Evolutionary conservation across 345 rosid genomes (phyloP).

Genomic region (Camelina laxa): DNA sequence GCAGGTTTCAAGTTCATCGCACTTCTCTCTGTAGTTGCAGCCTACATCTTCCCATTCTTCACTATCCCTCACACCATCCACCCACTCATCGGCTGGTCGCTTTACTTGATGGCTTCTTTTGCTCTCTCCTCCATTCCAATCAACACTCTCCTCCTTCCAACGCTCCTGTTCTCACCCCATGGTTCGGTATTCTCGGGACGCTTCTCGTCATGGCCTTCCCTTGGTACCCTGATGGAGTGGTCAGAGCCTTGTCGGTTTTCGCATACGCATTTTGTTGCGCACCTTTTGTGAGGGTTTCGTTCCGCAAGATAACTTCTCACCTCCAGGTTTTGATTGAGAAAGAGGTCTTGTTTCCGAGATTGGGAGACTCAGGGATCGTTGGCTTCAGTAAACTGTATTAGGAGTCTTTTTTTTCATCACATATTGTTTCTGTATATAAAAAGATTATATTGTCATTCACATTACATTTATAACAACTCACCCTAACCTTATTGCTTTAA

Average conservation of each 20-base stretch:
- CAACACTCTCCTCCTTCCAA: conserved; percentile 74
- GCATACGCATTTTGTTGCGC: conserved; percentile 79
- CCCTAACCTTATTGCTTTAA: conserved; percentile 5
- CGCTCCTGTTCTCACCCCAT: conserved; percentile 60
- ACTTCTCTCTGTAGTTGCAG: conserved; percentile 75
- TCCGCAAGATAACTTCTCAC: conserved; percentile 54
- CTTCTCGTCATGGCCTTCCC: conserved; percentile 89
- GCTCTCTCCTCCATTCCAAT: conserved; percentile 71
- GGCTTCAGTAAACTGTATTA: conserved; percentile 65
- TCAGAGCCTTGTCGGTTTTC: conserved; percentile 74
- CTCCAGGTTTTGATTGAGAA: conserved; percentile 80
- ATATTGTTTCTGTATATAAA: conserved; percentile 40
- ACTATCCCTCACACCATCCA: conserved; percentile 85
- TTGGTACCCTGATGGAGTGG: conserved; percentile 74
- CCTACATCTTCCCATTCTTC: conserved; percentile 78
- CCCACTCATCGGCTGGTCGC: conserved; percentile 79
- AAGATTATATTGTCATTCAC: conserved; percentile 34
- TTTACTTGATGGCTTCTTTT: conserved; percentile 76
- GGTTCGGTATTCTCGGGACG: conserved; percentile 69
- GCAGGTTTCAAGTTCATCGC: conserved; percentile 63
- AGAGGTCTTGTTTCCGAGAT: conserved; percentile 70
- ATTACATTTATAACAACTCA: conserved; percentile 22
- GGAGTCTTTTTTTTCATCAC: conserved; percentile 13
- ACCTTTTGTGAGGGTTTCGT: conserved; percentile 69
- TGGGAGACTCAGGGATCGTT: conserved; percentile 58